Percentiles rank a stretch among this genome's conserved stretches.
phyloP scores from a whole-genome alignment of 1,284 basidiomycete species.

The Tylopilus orsonianus region DNA sequence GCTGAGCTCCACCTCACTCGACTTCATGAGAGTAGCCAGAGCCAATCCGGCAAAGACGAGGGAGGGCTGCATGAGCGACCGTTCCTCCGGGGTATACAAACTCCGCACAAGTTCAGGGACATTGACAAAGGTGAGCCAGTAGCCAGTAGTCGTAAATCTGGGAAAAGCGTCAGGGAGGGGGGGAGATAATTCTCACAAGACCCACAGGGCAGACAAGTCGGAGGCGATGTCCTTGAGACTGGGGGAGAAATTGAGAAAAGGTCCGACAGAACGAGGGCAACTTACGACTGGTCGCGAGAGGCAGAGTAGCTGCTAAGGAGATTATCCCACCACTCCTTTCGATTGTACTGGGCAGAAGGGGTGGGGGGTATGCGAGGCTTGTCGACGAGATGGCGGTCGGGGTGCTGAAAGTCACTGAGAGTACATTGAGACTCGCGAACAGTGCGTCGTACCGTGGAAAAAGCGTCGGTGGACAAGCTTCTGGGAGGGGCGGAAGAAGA shows the following conservation, averaged over 20 bases:
- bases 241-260: slow-evolving; percentile 7
- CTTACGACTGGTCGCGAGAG: slow-evolving; percentile 46
- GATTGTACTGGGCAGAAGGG: slow-evolving; percentile 44
- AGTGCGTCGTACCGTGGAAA: slow-evolving; percentile 23
- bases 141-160: slow-evolving; percentile 50
- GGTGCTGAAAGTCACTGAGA: slow-evolving; percentile 16
- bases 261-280: neutral
- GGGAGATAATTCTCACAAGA: slow-evolving; percentile 11
- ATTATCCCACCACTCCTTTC: slow-evolving; percentile 63
- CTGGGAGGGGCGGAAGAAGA: slow-evolving; percentile 32
- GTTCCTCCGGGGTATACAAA: slow-evolving; percentile 49
- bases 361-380: slow-evolving; percentile 41
- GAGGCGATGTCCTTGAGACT: slow-evolving; percentile 53
- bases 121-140: slow-evolving; percentile 68
- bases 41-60: slow-evolving; percentile 68
- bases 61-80: slow-evolving; percentile 62
- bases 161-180: slow-evolving; percentile 10
- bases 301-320: slow-evolving; percentile 51
- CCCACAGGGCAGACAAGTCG: slow-evolving; percentile 59
- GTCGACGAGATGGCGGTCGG: slow-evolving; percentile 32
- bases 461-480: slow-evolving; percentile 28
- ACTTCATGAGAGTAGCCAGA: slow-evolving; percentile 70
- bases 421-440: neutral
- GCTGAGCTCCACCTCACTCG: slow-evolving; percentile 63
- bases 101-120: slow-evolving; percentile 51